Conservation (phyloP, 2,329 filamentous ascomycete genomes). For the Fusarium illudens region DNA sequence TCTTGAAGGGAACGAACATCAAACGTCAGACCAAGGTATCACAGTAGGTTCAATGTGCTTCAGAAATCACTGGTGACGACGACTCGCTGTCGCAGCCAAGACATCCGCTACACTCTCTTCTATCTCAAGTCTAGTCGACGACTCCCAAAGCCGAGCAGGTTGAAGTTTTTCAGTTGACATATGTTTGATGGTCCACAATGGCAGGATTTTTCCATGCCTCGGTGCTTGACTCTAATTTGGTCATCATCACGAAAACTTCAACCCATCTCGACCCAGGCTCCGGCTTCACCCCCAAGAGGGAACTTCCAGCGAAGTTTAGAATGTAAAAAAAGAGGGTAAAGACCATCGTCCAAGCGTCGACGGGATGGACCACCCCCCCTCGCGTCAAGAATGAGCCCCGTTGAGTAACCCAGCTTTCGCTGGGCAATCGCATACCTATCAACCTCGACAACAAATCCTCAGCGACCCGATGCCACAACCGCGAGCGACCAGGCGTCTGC, state of each 20-base stretch:
- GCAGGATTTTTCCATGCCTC: slow-evolving; percentile 60
- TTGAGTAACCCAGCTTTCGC: slow-evolving; percentile 85
- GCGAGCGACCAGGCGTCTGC: slow-evolving; percentile 60
- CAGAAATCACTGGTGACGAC: not conserved
- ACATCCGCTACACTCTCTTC: not conserved
- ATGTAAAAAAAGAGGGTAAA: slow-evolving; percentile 41
- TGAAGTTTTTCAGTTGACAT: slow-evolving; percentile 47
- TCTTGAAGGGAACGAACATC: not conserved
- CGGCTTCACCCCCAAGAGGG: slow-evolving; percentile 40
- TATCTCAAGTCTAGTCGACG: not conserved
- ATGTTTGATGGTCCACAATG: slow-evolving; percentile 46
- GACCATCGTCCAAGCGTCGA: slow-evolving; percentile 37
- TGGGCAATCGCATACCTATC: slow-evolving; percentile 99
- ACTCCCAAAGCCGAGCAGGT: slow-evolving; percentile 14
- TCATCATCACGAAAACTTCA: slow-evolving; percentile 87
- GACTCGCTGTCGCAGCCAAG: not conserved
- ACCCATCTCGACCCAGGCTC: slow-evolving; percentile 24
- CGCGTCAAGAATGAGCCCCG: slow-evolving; percentile 99
- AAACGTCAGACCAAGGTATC: not conserved
- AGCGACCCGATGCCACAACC: slow-evolving; percentile 55
- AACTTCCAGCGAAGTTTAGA: slow-evolving; percentile 56
- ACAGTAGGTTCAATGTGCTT: not conserved
- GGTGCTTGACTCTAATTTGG: slow-evolving; percentile 99
- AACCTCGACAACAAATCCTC: slow-evolving; percentile 86
- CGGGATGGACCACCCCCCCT: slow-evolving; percentile 65